A percentile compares a stretch with the other conserved stretches of the same genome.
Evolutionary conservation across 2,329 filamentous ascomycete species (phyloP).

Genomic region (Pyricularia sp.): DNA sequence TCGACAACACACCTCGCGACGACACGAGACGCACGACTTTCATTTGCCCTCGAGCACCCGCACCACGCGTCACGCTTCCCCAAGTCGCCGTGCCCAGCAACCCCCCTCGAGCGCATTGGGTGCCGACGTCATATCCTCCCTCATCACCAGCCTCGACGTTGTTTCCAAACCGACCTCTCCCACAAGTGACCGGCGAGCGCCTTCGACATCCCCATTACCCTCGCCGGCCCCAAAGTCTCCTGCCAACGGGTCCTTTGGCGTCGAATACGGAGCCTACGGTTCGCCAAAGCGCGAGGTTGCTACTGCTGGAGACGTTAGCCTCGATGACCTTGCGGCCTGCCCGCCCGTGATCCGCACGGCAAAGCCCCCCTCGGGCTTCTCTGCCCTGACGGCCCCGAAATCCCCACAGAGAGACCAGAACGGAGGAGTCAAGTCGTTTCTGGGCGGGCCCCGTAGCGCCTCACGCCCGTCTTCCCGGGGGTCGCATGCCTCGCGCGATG

Average conservation of each 20-base stretch:
- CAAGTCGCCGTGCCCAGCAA: constrained; percentile 11
- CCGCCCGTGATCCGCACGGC: constrained; percentile 73
- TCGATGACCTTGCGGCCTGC: constrained; percentile 51
- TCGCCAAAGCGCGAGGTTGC: constrained; percentile 39
- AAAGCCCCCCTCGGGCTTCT: constrained; percentile 70
- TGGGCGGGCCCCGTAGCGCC: constrained; percentile 35
- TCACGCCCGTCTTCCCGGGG: constrained; percentile 52
- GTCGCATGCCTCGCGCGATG: constrained; percentile 44
- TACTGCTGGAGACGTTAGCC: constrained; percentile 34
- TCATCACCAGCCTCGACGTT: constrained; percentile 61
- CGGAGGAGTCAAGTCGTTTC: constrained; percentile 47
- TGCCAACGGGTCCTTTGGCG: constrained; percentile 49
- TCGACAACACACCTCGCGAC: neutral
- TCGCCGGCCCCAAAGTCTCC: constrained; percentile 23
- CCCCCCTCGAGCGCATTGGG: constrained; percentile 29
- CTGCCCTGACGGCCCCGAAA: constrained; percentile 56
- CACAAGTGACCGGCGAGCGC: constrained; percentile 48
- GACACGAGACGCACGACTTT: neutral
- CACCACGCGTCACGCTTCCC: constrained; percentile 4
- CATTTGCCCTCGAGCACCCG: neutral
- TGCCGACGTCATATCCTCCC: constrained; percentile 60
- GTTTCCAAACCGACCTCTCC: constrained; percentile 58
- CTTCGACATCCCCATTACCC: constrained; percentile 14
- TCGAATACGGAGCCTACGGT: constrained; percentile 62
- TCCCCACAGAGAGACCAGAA: constrained; percentile 37